Conservation (phyloP, 2,329 filamentous ascomycete genomes). For the Clonostachys byssicola region DNA sequence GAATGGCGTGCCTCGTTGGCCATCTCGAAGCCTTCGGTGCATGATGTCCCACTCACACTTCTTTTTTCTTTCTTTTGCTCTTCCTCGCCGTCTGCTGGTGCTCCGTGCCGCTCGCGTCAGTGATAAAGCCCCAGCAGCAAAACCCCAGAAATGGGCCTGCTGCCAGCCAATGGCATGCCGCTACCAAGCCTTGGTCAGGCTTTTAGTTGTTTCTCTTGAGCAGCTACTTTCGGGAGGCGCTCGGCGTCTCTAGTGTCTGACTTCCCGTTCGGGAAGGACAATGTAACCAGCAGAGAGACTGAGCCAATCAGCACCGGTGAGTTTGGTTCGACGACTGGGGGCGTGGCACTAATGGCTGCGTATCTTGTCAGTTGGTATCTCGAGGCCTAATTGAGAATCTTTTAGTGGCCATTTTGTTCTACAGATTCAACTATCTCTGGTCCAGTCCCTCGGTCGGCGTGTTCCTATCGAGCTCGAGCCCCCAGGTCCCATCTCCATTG, state of each 20-base stretch:
- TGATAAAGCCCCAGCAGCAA: not conserved
- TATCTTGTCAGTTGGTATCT: too few species aligned
- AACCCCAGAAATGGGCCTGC: not conserved
- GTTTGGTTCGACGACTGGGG: too few species aligned
- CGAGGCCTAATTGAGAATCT: too few species aligned
- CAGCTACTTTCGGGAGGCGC: not conserved
- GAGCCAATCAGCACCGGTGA: not conserved
- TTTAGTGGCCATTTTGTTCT: too few species aligned
- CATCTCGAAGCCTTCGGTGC: constrained; percentile 4
- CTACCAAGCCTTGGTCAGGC: too few species aligned
- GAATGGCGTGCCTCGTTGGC: not conserved
- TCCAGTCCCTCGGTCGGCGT: too few species aligned
- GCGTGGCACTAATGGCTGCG: too few species aligned
- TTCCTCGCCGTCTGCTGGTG: not conserved
- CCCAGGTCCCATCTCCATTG: too few species aligned
- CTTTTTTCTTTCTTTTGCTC: not conserved
- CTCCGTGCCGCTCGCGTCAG: not conserved
- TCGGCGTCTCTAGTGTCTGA: constrained; percentile 1
- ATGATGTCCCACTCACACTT: not conserved
- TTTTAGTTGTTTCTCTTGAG: not conserved
- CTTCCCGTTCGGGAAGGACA: constrained; percentile 2
- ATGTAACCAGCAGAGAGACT: not conserved
- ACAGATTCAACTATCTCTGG: too few species aligned
- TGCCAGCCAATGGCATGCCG: too few species aligned
- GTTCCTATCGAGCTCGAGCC: too few species aligned